Conservation (phyloP, 1,139 yeast species). For the Candida smagusa region DNA sequence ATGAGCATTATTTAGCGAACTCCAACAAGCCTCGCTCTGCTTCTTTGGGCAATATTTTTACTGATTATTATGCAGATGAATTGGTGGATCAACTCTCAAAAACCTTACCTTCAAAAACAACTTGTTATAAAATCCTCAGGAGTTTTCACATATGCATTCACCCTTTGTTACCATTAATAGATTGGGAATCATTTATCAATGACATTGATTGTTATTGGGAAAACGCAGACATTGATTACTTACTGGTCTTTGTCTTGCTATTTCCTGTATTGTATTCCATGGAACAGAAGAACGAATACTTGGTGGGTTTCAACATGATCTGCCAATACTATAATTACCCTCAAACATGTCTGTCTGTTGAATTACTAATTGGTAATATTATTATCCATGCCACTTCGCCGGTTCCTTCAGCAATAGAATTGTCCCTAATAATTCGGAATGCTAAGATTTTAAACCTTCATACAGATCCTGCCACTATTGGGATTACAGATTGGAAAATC, state of each 20-base stretch:
- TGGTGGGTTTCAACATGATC: conserved; percentile 46
- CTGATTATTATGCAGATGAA: no score
- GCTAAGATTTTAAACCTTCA: conserved; percentile 56
- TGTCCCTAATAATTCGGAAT: conserved; percentile 48
- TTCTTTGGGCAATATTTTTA: no score
- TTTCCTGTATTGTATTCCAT: conserved; percentile 54
- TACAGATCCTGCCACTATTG: conserved; percentile 56
- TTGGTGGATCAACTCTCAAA: no score
- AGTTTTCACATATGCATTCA: no score
- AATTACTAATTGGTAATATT: conserved; percentile 48
- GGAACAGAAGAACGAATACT: conserved; percentile 47
- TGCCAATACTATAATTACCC: conserved; percentile 53
- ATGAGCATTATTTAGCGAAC: no score
- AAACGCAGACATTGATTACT: conserved; percentile 24
- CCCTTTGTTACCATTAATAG: background rate
- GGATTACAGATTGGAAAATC: conserved; percentile 44
- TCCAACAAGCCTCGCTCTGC: no score
- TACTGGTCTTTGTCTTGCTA: conserved; percentile 46
- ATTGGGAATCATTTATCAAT: conserved; percentile 25
- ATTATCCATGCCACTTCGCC: conserved; percentile 55
- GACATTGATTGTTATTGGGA: conserved; percentile 55
- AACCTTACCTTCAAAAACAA: no score
- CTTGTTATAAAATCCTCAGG: no score
- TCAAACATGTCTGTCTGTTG: conserved; percentile 47
- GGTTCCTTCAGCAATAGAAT: conserved; percentile 52